Conservation (phyloP, 2,329 filamentous ascomycete species). For the Ustulina deusta region DNA sequence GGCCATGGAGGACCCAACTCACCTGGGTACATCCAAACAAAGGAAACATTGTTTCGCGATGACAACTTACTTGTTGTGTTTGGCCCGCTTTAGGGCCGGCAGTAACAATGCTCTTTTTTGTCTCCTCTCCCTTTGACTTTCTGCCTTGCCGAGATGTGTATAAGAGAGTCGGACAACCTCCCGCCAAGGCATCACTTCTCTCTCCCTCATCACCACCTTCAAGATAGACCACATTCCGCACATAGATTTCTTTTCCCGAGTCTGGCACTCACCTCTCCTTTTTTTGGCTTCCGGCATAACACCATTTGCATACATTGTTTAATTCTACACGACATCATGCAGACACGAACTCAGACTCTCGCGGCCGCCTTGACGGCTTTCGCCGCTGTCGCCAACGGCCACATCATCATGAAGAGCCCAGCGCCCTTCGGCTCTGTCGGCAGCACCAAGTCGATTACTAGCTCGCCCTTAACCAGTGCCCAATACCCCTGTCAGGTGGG, state of each 20-base stretch:
- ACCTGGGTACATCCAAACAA: background rate
- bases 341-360: constrained; percentile 48
- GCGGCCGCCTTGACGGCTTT: constrained; percentile 61
- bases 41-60: constrained; percentile 7
- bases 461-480: constrained; percentile 65
- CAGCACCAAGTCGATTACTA: constrained; percentile 56
- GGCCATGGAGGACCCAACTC: background rate
- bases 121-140: background rate
- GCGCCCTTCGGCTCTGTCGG: constrained; percentile 61
- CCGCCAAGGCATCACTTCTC: constrained; percentile 1
- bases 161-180: constrained; percentile 28
- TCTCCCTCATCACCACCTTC: constrained; percentile 16
- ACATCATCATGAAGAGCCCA: constrained; percentile 73
- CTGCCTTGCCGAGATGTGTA: constrained; percentile 18
- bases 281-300: constrained; percentile 1
- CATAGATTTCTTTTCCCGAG: constrained; percentile 27
- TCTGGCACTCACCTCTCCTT: constrained; percentile 37
- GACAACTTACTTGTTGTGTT: constrained; percentile 4
- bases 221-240: constrained; percentile 1
- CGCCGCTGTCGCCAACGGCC: constrained; percentile 64
- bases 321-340: constrained; percentile 54
- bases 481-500: constrained; percentile 76
- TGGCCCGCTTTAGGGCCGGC: constrained; percentile 9
- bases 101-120: constrained; percentile 12
- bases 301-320: constrained; percentile 2